Evolutionary conservation across 2,329 filamentous ascomycete species (phyloP).

Genomic region (Apiospora kogelbergensis): DNA sequence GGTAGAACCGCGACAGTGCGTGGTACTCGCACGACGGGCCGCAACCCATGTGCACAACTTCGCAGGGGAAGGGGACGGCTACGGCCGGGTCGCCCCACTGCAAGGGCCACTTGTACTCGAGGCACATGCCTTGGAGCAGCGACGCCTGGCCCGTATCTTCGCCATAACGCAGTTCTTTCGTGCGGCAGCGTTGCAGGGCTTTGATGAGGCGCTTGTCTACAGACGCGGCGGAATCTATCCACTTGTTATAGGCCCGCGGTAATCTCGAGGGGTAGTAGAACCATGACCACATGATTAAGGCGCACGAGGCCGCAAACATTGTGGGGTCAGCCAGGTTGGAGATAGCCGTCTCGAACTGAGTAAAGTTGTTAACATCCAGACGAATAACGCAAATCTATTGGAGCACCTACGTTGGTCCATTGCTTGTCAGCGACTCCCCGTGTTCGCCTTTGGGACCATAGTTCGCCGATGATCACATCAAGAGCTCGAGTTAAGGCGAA

Average conservation of each 20-base stretch:
- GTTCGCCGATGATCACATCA: conserved; percentile 66
- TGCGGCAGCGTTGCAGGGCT: conserved; percentile 66
- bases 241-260: conserved; percentile 73
- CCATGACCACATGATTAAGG: conserved; percentile 87
- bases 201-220: conserved; percentile 74
- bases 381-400: not conserved
- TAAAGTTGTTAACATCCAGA: conserved; percentile 21
- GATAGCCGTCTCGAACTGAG: conserved; percentile 39
- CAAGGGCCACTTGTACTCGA: conserved; percentile 67
- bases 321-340: conserved; percentile 60
- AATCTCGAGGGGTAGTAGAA: conserved; percentile 73
- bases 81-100: conserved; percentile 71
- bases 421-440: conserved; percentile 41
- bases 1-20: conserved; percentile 64
- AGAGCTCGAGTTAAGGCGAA: conserved; percentile 72
- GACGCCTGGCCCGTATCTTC: conserved; percentile 68
- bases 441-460: conserved; percentile 56
- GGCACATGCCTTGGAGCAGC: conserved; percentile 70
- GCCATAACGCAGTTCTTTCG: conserved; percentile 68
- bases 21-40: conserved; percentile 75
- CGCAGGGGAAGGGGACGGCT: conserved; percentile 74
- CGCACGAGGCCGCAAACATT: conserved; percentile 71
- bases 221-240: conserved; percentile 76
- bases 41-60: conserved; percentile 79
- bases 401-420: conserved; percentile 46